phyloP scores from a whole-genome alignment of 163 green algal species.

The Scenedesmus sp. region DNA sequence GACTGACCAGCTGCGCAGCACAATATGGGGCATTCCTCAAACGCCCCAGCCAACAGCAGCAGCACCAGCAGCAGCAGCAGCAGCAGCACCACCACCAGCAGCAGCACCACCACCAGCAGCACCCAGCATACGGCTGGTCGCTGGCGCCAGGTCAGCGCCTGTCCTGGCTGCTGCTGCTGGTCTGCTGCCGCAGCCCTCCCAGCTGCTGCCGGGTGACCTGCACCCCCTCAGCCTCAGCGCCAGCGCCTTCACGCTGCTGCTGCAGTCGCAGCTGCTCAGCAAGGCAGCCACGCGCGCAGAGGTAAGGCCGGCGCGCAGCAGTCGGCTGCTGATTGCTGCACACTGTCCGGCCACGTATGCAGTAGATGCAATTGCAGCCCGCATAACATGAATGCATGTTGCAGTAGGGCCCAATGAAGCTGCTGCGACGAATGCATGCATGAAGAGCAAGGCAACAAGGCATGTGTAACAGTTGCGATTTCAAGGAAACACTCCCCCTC shows the following conservation, averaged over 20 bases:
- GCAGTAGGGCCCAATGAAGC: not conserved
- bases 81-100: not conserved
- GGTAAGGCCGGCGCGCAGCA: not conserved
- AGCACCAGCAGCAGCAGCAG: not conserved
- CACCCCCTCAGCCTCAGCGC: not conserved
- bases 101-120: not conserved
- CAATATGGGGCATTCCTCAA: not conserved
- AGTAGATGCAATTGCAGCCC: too few relatives aligned
- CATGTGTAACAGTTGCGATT: not conserved
- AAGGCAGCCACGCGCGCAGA: not conserved
- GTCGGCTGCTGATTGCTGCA: not conserved
- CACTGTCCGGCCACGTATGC: too few relatives aligned
- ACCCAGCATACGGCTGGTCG: not conserved
- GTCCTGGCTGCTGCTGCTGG: not conserved
- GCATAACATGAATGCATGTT: too few relatives aligned
- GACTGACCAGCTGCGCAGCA: not conserved
- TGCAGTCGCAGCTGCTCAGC: not conserved
- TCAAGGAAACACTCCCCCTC: not conserved
- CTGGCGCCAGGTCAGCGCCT: not conserved
- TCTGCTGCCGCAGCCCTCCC: not conserved
- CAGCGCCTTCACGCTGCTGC: not conserved
- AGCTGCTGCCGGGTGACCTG: conserved; percentile 5
- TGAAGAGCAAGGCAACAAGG: not conserved
- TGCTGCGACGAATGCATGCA: not conserved
- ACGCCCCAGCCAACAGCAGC: not conserved